A percentile compares a stretch with the other conserved stretches of the same genome.
Evolutionary conservation across 1,139 yeast species (phyloP).

Genomic region (Pichia sp.): DNA sequence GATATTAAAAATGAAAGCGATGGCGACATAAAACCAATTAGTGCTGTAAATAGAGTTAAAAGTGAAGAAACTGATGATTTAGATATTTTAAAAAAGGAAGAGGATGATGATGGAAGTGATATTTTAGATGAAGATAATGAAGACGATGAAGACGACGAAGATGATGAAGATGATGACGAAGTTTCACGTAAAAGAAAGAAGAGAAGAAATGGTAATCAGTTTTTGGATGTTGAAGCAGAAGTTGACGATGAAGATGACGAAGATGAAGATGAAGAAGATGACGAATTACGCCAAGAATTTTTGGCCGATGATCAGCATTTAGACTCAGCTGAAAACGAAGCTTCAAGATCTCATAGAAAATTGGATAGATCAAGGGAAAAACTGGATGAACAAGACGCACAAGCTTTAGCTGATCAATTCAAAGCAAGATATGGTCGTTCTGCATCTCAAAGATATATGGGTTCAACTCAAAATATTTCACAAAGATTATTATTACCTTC

Average conservation of each 20-base stretch:
- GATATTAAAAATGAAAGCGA: conserved; percentile 1
- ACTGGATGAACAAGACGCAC: conserved; percentile 92
- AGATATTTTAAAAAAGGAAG: conserved; percentile 19
- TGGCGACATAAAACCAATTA: conserved; percentile 7
- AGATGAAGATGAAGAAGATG: conserved; percentile 88
- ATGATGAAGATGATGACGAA: conserved; percentile 52
- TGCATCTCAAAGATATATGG: conserved; percentile 75
- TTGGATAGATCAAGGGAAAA: conserved; percentile 86
- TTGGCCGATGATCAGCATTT: conserved; percentile 60
- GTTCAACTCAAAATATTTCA: conserved; percentile 83
- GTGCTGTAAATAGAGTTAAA: conserved; percentile 6
- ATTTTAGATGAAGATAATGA: conserved; percentile 29
- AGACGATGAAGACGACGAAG: conserved; percentile 44
- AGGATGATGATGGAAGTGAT: conserved; percentile 39
- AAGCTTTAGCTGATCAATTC: conserved; percentile 84
- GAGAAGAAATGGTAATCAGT: conserved; percentile 73
- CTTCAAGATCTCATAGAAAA: conserved; percentile 80
- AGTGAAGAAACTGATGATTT: neutral
- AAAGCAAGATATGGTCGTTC: conserved; percentile 89
- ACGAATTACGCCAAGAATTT: conserved; percentile 74
- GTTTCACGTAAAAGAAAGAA: conserved; percentile 40
- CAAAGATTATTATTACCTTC: conserved; percentile 92
- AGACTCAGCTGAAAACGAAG: conserved; percentile 46
- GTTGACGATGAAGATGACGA: conserved; percentile 98
- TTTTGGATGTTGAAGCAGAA: conserved; percentile 97